Evolutionary conservation across 805 yeast species (phyloP).

Genomic region (Candida quercuum): DNA sequence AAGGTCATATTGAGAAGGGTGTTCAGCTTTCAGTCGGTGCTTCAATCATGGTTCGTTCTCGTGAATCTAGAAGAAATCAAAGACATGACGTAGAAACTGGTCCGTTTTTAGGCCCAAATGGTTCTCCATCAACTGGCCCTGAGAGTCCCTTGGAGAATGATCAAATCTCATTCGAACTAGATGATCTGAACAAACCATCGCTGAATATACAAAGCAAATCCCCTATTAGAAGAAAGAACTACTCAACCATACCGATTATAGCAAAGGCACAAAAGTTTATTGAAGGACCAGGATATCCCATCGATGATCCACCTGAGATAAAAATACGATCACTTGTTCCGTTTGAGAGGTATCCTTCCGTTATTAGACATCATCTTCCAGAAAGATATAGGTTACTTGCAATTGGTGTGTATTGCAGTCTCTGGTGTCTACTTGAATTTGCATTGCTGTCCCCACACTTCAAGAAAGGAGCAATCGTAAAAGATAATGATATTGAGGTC

Average conservation of each 20-base stretch:
- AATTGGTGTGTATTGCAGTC: neutral
- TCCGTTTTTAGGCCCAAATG: no score
- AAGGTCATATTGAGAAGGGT: no score
- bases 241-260: neutral
- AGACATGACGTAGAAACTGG: no score
- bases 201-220: no score
- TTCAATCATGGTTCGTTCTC: no score
- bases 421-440: conserved; percentile 3
- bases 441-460: conserved; percentile 2
- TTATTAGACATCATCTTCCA: conserved; percentile 1
- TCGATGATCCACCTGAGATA: conserved; percentile 5
- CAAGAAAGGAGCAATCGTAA: conserved; percentile 1
- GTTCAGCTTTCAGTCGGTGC: no score
- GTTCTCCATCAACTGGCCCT: no score
- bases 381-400: neutral
- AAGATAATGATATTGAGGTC: conserved; percentile 9
- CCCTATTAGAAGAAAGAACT: neutral
- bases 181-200: no score
- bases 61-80: no score
- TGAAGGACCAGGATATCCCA: neutral
- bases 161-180: no score
- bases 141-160: no score
- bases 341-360: conserved; percentile 7
- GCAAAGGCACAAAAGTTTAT: neutral
- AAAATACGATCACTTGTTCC: conserved; percentile 1